Evolutionary conservation across 257 asterid genomes (phyloP), one percentile per base, ranked within the genome.

Genomic region (Plectranthus barbatus): DNA sequence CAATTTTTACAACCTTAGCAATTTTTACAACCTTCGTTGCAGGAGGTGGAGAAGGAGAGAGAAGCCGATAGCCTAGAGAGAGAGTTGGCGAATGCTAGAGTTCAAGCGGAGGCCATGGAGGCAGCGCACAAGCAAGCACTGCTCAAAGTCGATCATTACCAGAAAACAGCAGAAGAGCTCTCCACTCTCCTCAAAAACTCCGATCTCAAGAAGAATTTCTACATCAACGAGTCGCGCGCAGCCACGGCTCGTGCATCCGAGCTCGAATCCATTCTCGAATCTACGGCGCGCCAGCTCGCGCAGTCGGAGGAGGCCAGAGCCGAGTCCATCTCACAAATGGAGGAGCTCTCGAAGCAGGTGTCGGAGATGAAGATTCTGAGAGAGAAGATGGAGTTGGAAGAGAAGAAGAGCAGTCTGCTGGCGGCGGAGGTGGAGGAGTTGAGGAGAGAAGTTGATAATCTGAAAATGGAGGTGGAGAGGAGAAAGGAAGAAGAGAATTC

Each of bases 141-240:
- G n/a, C n/a, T n/a, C n/a, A n/a, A n/a, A n/a, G n/a, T n/a, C n/a
- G 83, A 80, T 24, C 83, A 86, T 57, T 71, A 74, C 63, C 77
- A 75, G n/a, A 70, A 79, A 64, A 72, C 76, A 57, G 53, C 74
- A 19, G 68, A 83, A 14, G 87, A 86, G 1, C 83, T 84, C 10
- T 63, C 74, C 19, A 41, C 34, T 4, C 50, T 73, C 52, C 82
- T 84, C 15, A 76, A 60, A 62, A 79, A 52, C 48, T 75, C 85
- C 0, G 95, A 81, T 40, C 59, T 64, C 12, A 80, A 84, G 51
- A 86, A 77, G 57, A 77, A 66, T 4, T 67, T 66, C 64, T 72
- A 80, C 77, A 63, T 69, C 19, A 76, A 46, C 50, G 78, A 86
- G 60, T 68, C 66, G 29, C 66, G 14, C 1, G 80, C 69, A 23